Base-by-base conservation (phyloP, 108 stramenopile genomes). In the Nitzschia sp. region DNA sequence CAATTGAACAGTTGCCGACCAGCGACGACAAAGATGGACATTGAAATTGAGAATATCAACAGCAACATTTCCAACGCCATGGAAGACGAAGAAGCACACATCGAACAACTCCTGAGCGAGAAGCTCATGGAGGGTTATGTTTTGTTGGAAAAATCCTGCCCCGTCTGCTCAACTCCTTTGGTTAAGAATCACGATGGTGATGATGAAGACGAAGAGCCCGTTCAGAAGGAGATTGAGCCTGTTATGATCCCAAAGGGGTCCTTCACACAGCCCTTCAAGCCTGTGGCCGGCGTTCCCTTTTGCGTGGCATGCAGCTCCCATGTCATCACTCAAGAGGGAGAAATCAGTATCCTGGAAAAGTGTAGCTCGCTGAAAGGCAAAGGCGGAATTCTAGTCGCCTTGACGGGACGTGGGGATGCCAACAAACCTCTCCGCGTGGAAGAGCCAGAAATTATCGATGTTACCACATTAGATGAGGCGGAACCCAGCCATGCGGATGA, bases 291-390 rank as follows among this genome's bases (percentile, higher is more conserved):
- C 24, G 74, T 85, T 30, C 80, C 84, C 1, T 73, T 78, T 48
- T 85, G 84, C 57, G 79, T 85, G 18, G 17, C 47, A 9, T 85
- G 84, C 49, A 47, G 54, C 5, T 63, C 74, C 17, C 76, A 80
- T 33, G 74, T 85, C 8, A 69, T 81, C 18, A 80, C 78, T 6
- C 38, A 74, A 9, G 68, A 76, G 27, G 19, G 35, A 1, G 78
- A 84, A 38, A 54, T 77, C n/a, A 54, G 34, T 0, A 46, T 77
- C 25, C 32, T 77, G 65, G 76, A 77, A 66, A 53, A 66, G 38
- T 58, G 32, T 33, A 59, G 64, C 35, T 59, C 66, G 31, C 47
- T 67, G 17, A 68, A 70, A 36, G 60, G 38, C 63, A 77, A 57
- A 46, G 68, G 63, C 11, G 55, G 55, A 3, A 64, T 64, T 21